Base-by-base conservation (phyloP, 495 filamentous ascomycete genomes). In the Diplogelasinospora grovesii region DNA sequence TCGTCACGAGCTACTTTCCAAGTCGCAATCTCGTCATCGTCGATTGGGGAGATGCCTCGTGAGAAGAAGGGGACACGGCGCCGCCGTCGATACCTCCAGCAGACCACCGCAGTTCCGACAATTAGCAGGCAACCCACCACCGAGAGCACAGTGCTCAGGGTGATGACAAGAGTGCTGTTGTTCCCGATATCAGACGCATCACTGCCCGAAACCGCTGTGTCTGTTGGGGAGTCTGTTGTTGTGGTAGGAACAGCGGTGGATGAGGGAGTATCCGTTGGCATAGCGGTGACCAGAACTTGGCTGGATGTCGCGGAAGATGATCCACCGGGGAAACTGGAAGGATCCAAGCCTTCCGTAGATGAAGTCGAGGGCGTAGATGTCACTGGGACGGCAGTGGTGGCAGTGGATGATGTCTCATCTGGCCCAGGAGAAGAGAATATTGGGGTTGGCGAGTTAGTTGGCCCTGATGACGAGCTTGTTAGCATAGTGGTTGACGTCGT, bases 11-110 rank as follows among this genome's bases (percentile, higher is more conserved):
- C 52, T 8, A 56, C 49, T 32, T 71, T 73, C 69, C 69, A 73
- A 14, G 64, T 67, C 28, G 63, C 69, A 34, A 73, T 73, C 46
- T 73, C 69, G 23, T 73, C 69, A 42, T 73, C 69, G 33, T 68
- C 69, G 45, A 73, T 70, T 8, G 69, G 69, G 0, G 69, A 63
- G 24, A 71, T 60, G 26, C 64, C 66, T 31, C 69, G 55, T 3
- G 56, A 53, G 27, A 69, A 64, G 40, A 69, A 46, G 8, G 51
- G 61, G 19, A 58, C 46, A 19, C 54, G 50, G n/a, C 52, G 62
- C 36, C 50, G 52, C 39, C 44, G 54, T 23, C 59, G 53, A 4
- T 38, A 46, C 27, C 62, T 53, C 25, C 56, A 45, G 27, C 53
- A 67, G 22, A 65, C 26, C 36, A 60, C 43, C 1, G 54, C 41